Percentiles rank a stretch among this genome's conserved stretches.
phyloP scores from a whole-genome alignment of 768 basidiomycete genomes.

The Naganishia antarctica region DNA sequence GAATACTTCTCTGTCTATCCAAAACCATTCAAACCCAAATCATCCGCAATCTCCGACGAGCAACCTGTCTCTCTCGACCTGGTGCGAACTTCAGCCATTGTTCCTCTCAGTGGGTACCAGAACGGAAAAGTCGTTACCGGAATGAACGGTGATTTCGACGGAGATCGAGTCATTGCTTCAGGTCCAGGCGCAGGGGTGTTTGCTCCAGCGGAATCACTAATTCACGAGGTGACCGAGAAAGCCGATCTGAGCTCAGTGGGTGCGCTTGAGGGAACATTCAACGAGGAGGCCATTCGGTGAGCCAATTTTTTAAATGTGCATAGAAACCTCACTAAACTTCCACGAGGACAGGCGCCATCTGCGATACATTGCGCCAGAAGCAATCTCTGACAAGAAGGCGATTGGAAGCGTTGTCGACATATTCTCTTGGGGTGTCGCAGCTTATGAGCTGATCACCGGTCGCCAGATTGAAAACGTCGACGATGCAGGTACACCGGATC shows the following conservation, averaged over 20 bases:
- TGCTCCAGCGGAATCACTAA: background rate
- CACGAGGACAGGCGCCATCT: slow-evolving; percentile 22
- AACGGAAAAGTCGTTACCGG: slow-evolving; percentile 2
- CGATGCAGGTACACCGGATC: slow-evolving; percentile 26
- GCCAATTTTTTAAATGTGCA: background rate
- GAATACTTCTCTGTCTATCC: slow-evolving; percentile 17
- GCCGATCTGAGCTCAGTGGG: background rate
- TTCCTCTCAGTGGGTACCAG: slow-evolving; percentile 14
- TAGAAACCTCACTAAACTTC: background rate
- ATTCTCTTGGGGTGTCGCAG: slow-evolving; percentile 39
- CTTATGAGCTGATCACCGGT: slow-evolving; percentile 39
- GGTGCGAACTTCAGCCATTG: slow-evolving; percentile 10
- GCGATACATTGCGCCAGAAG: slow-evolving; percentile 37
- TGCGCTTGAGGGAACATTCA: slow-evolving; percentile 17
- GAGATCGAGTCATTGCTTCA: slow-evolving; percentile 9
- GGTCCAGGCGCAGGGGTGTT: background rate
- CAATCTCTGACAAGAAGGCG: slow-evolving; percentile 23
- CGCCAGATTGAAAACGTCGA: slow-evolving; percentile 31
- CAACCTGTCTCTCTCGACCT: slow-evolving; percentile 8
- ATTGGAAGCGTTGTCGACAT: slow-evolving; percentile 31
- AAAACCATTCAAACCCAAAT: slow-evolving; percentile 1
- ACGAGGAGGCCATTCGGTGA: slow-evolving; percentile 17
- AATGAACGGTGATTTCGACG: slow-evolving; percentile 6
- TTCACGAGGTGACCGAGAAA: background rate
- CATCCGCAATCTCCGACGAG: background rate